Percentiles rank a stretch among this genome's conserved stretches.
Conservation (phyloP, 768 basidiomycete genomes). For the Collybia nuda region DNA sequence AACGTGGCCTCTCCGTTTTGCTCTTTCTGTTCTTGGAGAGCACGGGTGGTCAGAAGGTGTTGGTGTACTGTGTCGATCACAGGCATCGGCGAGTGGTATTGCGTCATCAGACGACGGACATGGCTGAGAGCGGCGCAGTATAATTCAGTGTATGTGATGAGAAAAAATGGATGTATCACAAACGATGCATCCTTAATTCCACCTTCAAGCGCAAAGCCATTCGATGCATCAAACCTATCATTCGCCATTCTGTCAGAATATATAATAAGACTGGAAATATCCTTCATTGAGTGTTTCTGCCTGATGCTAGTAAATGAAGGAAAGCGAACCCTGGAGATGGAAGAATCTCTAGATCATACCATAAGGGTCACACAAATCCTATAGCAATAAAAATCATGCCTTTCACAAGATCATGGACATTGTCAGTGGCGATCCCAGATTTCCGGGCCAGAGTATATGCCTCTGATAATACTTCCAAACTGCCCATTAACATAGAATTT, state of each 20-base stretch:
- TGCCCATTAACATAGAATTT: slow-evolving; percentile 76
- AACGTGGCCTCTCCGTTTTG: slow-evolving; percentile 45
- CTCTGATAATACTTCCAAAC: slow-evolving; percentile 78
- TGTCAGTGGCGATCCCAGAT: slow-evolving; percentile 69
- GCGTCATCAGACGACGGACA: slow-evolving; percentile 67
- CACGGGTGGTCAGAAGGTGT: slow-evolving; percentile 77
- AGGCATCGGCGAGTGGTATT: slow-evolving; percentile 71
- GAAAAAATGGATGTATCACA: slow-evolving; percentile 15
- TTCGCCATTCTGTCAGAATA: slow-evolving; percentile 72
- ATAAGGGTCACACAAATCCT: not conserved
- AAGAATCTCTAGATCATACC: slow-evolving; percentile 49
- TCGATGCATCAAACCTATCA: slow-evolving; percentile 71
- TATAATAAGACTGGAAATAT: slow-evolving; percentile 37
- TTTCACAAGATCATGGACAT: slow-evolving; percentile 58
- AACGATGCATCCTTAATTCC: slow-evolving; percentile 83
- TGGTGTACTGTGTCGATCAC: slow-evolving; percentile 70
- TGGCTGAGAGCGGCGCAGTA: slow-evolving; percentile 39
- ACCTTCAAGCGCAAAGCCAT: slow-evolving; percentile 81
- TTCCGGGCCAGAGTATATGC: slow-evolving; percentile 82
- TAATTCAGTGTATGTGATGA: not conserved
- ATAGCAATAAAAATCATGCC: slow-evolving; percentile 31
- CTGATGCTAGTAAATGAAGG: not conserved
- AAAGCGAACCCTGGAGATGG: slow-evolving; percentile 56
- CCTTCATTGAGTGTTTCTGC: slow-evolving; percentile 1
- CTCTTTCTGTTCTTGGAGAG: slow-evolving; percentile 54